Base-by-base conservation (phyloP, 139 green algal genomes). In the Desmodesmus armatus region DNA sequence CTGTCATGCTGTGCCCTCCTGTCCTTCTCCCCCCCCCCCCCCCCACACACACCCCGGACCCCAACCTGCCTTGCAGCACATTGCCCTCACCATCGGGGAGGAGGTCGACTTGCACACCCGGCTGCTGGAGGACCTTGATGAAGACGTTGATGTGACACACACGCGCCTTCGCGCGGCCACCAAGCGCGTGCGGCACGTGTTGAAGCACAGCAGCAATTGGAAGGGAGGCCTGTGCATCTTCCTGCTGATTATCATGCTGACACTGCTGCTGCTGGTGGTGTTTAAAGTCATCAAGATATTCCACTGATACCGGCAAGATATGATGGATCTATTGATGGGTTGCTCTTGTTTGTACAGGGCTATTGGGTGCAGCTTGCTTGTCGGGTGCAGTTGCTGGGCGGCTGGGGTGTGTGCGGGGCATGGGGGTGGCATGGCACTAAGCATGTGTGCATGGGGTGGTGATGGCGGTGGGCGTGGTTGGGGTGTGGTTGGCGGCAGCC, bases 71-170 rank as follows among this genome's bases (percentile, higher is more conserved):
- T n/a, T 82, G 82, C 93, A 95, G 93, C 95, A 98, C 89, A 92
- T 98, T 7, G 95, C 94, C 5, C 74, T 95, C n/a, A 93, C 96
- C 5, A 97, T 98, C 60, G 94, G 96, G 35, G 95, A 98, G 84
- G 96, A 98, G 90, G 85, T 96, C 3, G 88, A 94, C 62, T 89
- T 98, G 73, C 96, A 98, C 81, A 95, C 93, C 13, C 85, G 91
- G 29, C 88, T 98, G 87, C 91, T 98, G 63, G 94, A 96, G 33
- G 93, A 97, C 29, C 78, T 98, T 67, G 94, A 97, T 6, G 93
- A 97, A 19, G 93, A 96, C 11, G 92, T 98, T 43, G 93, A 96
- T 4, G 91, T 93, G 9, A 95, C 93, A 0, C 87, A 95, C 41
- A 92, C 65, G 35, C 87, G 92, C 19, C 76, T 98, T 66, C 63